These are phyloP conservation scores for Apiotrichum gamsii DNA, from an alignment of 1,284 basidiomycete genomes.

Conservation along the genomic window DNA sequence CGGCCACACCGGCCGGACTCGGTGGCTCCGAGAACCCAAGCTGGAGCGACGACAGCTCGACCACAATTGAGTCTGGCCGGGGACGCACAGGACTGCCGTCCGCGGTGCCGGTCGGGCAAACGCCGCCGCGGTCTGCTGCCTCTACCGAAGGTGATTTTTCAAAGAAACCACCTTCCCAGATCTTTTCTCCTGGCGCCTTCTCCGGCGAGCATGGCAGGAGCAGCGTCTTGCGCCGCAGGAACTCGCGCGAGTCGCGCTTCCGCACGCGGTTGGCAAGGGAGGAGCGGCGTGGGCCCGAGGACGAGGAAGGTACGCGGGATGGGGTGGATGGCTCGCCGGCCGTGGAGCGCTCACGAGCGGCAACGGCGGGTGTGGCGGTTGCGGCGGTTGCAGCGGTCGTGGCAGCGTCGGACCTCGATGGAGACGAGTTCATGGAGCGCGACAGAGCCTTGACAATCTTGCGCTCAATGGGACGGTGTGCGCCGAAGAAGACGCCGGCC, in stretches of 20 bases:
- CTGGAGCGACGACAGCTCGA: constrained; percentile 13
- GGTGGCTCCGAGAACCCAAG: constrained; percentile 6
- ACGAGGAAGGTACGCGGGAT: no score
- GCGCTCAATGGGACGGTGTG: constrained; percentile 21
- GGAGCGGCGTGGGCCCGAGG: constrained; percentile 4
- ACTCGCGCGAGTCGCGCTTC: constrained; percentile 33
- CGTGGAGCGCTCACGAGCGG: background rate
- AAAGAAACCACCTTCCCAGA: constrained; percentile 19
- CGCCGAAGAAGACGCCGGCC: constrained; percentile 34
- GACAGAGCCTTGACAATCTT: constrained; percentile 25
- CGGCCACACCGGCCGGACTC: no score
- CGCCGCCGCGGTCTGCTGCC: no score
- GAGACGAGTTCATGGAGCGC: constrained; percentile 5
- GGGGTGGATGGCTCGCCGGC: no score
- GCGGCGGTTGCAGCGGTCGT: no score
- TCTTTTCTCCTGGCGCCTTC: constrained; percentile 3
- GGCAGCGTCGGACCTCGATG: no score
- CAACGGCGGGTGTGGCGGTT: no score
- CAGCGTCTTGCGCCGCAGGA: constrained; percentile 30
- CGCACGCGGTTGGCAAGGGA: constrained; percentile 11
- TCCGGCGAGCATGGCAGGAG: constrained; percentile 15
- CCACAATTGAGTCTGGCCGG: background rate
- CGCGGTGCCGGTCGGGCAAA: no score
- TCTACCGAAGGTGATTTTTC: no score
- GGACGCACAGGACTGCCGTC: no score